Evolutionary conservation across 164 flowering plant species (phyloP), one percentile per base, ranked within the genome.

Genomic region (Santalum album): DNA sequence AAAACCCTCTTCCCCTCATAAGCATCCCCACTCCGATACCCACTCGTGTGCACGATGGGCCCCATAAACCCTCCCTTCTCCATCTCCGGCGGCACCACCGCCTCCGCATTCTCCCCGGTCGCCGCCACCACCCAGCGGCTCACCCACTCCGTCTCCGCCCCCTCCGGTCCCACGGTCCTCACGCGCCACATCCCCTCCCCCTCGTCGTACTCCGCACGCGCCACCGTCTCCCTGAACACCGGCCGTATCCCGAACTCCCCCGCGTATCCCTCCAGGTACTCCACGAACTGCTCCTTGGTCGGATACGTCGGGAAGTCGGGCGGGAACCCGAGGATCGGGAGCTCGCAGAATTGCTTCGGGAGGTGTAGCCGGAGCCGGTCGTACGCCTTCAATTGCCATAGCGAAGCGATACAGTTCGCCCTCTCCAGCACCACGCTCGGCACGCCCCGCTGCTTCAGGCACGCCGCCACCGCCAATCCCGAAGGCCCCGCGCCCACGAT

Each of bases 401-500:
- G 49, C 1, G 92, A 85, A 2, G 86, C 92, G 64, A 85, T 70
- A 63, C 88, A 82, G 25, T 62, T 64, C 15, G 78, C 70, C 66
- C 83, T 68, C 64, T 85, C 92, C 5, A 85, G 62, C 1, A 85
- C 42, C 11, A 80, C 25, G 18, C 78, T 65, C 0, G 76, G 73
- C 1, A 82, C 68, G 2, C 81, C 81, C 21, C 54, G 63, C 34
- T 67, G 54, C 38, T 72, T 72, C 21, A 85, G 66, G 49, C 88
- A 84, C 0, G 86, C 88, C 0, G 92, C 83, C 1, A 60, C 65
- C 0, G 88, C 86, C 0, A 84, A 73, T 1, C 92, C 92, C 1
- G 91, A 84, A 1, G 91, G 91, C 2, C 91, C 91, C 0, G 91
- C 87, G 0, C 91, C 91, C 7, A 84, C 84, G 17, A 85, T 85